These are phyloP conservation scores for Pichia gijzeniarum DNA, from an alignment of 805 yeast species.

Conservation along the genomic window DNA sequence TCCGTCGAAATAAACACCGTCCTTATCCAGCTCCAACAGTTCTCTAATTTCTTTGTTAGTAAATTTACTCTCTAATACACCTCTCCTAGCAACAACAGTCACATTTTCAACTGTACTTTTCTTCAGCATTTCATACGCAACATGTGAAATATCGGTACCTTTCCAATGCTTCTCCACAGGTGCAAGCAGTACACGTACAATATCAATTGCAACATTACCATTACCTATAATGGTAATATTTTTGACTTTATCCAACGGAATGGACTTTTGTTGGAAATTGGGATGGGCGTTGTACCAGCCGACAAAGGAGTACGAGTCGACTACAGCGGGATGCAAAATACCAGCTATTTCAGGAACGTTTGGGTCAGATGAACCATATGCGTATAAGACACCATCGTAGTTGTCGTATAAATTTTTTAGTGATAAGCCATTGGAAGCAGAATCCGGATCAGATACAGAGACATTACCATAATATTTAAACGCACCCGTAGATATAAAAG, in stretches of 20 bases:
- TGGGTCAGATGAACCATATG: constrained; percentile 74
- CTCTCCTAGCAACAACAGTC: constrained; percentile 78
- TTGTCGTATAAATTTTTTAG: constrained; percentile 42
- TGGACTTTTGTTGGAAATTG: constrained; percentile 39
- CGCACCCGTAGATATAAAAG: constrained; percentile 13
- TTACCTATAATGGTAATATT: constrained; percentile 85
- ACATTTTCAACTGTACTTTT: constrained; percentile 55
- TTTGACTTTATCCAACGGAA: constrained; percentile 55
- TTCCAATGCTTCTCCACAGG: constrained; percentile 47
- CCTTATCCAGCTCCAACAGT: constrained; percentile 51
- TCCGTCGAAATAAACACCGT: constrained; percentile 40
- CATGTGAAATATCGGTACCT: constrained; percentile 63
- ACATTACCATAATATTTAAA: constrained; percentile 69
- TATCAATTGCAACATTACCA: constrained; percentile 93
- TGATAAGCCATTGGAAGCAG: constrained; percentile 25
- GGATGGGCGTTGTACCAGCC: constrained; percentile 97
- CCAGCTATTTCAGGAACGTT: constrained; percentile 28
- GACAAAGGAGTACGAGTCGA: constrained; percentile 80
- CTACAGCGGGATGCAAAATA: constrained; percentile 63
- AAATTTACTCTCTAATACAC: constrained; percentile 78
- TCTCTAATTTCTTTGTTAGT: constrained; percentile 91
- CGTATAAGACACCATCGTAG: constrained; percentile 69
- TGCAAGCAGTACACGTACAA: constrained; percentile 71
- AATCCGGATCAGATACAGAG: constrained; percentile 29
- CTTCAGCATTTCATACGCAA: constrained; percentile 50